Evolutionary conservation across 2,329 filamentous ascomycete species (phyloP).

Genomic region (Chaetomiaceae sp.): DNA sequence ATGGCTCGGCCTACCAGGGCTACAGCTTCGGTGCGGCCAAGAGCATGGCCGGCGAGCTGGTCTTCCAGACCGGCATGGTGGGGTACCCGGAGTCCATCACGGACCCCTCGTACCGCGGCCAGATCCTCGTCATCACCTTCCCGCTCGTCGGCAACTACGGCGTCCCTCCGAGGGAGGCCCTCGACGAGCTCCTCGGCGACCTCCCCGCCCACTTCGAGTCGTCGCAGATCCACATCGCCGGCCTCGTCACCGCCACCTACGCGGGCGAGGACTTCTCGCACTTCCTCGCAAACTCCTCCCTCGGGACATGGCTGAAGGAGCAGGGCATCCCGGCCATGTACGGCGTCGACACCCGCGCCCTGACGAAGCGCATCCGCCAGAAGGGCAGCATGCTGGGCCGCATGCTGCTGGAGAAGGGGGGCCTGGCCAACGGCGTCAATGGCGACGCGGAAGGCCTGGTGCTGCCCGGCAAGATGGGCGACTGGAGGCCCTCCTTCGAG

Average conservation of each 20-base stretch:
- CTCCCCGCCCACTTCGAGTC: constrained; percentile 93
- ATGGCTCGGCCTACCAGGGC: constrained; percentile 86
- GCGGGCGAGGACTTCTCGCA: constrained; percentile 94
- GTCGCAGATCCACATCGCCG: constrained; percentile 85
- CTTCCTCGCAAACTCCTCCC: constrained; percentile 81
- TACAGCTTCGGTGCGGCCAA: constrained; percentile 95
- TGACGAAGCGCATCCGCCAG: constrained; percentile 91
- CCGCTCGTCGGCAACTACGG: constrained; percentile 97
- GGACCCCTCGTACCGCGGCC: constrained; percentile 81
- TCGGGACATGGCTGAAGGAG: constrained; percentile 94
- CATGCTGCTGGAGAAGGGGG: constrained; percentile 66
- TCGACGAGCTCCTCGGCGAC: constrained; percentile 78
- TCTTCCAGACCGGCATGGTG: constrained; percentile 99
- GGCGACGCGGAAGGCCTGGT: constrained; percentile 34
- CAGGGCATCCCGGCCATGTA: constrained; percentile 91
- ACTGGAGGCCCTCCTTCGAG: constrained; percentile 61
- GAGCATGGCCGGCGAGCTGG: constrained; percentile 91
- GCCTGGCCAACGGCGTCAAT: constrained; percentile 39
- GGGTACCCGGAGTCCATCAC: constrained; percentile 95
- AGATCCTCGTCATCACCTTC: constrained; percentile 98
- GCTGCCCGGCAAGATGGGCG: constrained; percentile 33
- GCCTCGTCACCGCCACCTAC: constrained; percentile 85
- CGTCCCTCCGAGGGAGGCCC: constrained; percentile 82
- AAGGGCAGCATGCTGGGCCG: constrained; percentile 95
- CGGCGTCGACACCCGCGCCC: constrained; percentile 83